Evolutionary conservation across 2,329 filamentous ascomycete genomes (phyloP), one percentile per base, ranked within the genome.

Genomic region (Septoria linicola): DNA sequence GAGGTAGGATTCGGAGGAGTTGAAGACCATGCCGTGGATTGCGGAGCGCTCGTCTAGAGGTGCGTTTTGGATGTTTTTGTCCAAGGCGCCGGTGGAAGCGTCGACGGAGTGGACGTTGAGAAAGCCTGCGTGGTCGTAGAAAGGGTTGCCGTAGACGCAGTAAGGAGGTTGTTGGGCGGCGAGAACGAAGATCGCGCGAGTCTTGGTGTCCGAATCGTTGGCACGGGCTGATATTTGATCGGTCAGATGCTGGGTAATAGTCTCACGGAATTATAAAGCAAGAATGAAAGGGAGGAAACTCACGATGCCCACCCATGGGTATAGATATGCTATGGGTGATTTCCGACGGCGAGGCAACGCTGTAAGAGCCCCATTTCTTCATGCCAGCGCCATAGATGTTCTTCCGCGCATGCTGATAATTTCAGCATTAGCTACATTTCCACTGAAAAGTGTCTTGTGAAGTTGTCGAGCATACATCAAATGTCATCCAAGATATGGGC

Each of bases 401-500:
- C 72, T 89, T 92, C 66, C 85, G 87, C 55, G 80, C 75, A 72
- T 95, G 88, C 85, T 92, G 14, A n/a, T 8, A 19, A 17, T 14
- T 17, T 37, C n/a, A 37, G 34, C 8, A 13, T 37, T 19, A 17
- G 14, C 10, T 3, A 10, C 11, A 37, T 17, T 16, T 8, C 19
- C 27, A 25, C n/a, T n/a, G n/a, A 35, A 5, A 21, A n/a, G 17
- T 8, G 37, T 37, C 13, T 3, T 23, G 13, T 5, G 30, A 7
- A 10, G 31, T 19, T 25, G 35, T 16, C 10, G 13, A 13, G 32
- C 85, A 73, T 75, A 89, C 88, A 69, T 89, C 86, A 65, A 95
- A 92, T 13, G 88, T 85, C 87, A 95, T 92, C 89, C 89, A 95
- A 53, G 89, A 95, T 60, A 95, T 93, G 6, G 89, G 88, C 72